A percentile compares a stretch with the other conserved stretches of the same genome.
These are phyloP conservation scores for Dissoconium aciculare DNA, from an alignment of 2,329 filamentous ascomycete genomes.

Conservation along the genomic window DNA sequence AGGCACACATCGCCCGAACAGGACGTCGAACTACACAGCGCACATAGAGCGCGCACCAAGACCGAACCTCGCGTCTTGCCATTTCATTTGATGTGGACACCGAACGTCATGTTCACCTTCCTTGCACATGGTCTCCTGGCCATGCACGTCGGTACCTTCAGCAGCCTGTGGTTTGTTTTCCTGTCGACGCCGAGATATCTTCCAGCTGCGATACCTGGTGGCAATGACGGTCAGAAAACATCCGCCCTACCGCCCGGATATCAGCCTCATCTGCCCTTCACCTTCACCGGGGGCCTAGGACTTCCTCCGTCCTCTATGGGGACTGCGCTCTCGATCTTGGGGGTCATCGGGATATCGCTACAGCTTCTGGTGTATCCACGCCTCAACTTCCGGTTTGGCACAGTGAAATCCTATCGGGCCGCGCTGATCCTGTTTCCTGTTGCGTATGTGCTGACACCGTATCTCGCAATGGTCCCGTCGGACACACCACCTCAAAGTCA, in stretches of 20 bases:
- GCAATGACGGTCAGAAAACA: constrained; percentile 13
- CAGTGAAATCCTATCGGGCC: constrained; percentile 27
- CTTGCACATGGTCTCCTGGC: constrained; percentile 32
- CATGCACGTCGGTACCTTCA: constrained; percentile 36
- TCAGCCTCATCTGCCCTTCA: constrained; percentile 27
- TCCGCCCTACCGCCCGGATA: constrained; percentile 27
- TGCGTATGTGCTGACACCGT: constrained; percentile 30
- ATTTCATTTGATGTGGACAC: constrained; percentile 34
- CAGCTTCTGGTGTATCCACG: constrained; percentile 34
- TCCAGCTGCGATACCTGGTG: constrained; percentile 8
- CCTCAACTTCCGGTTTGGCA: constrained; percentile 29
- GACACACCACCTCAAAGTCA: constrained; percentile 25
- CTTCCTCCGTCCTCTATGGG: constrained; percentile 35
- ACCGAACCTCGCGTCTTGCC: constrained; percentile 23
- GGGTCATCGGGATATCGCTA: constrained; percentile 32
- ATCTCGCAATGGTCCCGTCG: constrained; percentile 30
- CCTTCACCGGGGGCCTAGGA: constrained; percentile 35
- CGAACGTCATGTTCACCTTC: constrained; percentile 31
- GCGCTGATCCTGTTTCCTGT: constrained; percentile 32
- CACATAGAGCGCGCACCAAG: constrained; percentile 5
- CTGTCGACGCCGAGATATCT: constrained; percentile 33
- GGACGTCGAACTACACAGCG: constrained; percentile 6
- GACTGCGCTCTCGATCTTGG: constrained; percentile 33
- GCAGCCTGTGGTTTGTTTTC: constrained; percentile 36
- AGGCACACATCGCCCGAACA: constrained; percentile 21